Percentiles rank a stretch among this genome's conserved stretches.
Evolutionary conservation across 192 early-diverging fungal genomes (phyloP).

Genomic region (Phlyctochytrium planicorne): DNA sequence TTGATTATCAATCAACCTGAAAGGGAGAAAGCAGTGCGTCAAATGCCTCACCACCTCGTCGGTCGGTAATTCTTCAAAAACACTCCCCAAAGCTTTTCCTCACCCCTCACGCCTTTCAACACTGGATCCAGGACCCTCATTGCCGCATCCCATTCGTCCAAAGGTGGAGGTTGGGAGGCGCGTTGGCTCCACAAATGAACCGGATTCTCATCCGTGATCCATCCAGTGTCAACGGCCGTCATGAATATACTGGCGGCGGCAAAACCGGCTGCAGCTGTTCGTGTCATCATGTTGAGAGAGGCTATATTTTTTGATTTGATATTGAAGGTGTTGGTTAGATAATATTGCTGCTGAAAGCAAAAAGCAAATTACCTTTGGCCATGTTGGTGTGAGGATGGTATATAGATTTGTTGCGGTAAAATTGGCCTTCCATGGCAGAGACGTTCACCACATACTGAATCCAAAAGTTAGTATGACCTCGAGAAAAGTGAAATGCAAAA

Average conservation of each 20-base stretch:
- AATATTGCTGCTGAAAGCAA: constrained; percentile 5
- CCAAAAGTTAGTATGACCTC: background rate
- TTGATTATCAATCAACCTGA: no score
- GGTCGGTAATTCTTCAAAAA: constrained; percentile 58
- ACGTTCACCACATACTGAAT: constrained; percentile 59
- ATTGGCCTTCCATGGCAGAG: constrained; percentile 60
- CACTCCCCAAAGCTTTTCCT: constrained; percentile 50
- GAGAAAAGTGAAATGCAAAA: no score
- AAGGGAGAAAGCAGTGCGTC: no score
- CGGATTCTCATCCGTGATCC: constrained; percentile 62
- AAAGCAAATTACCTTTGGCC: constrained; percentile 34
- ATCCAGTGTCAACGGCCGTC: constrained; percentile 60
- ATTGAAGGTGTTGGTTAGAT: constrained; percentile 15
- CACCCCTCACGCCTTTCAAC: constrained; percentile 44
- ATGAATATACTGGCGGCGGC: constrained; percentile 50
- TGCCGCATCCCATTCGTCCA: constrained; percentile 59
- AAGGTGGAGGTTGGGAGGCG: constrained; percentile 40
- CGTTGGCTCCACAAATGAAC: constrained; percentile 46
- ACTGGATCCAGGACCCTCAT: constrained; percentile 57
- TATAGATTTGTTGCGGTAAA: constrained; percentile 51
- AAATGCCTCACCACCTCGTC: constrained; percentile 54
- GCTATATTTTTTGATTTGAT: constrained; percentile 28
- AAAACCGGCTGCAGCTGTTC: constrained; percentile 49
- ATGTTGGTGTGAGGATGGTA: constrained; percentile 52
- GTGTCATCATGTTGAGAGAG: constrained; percentile 59